A percentile compares a stretch with the other conserved stretches of the same genome.
Evolutionary conservation across 2,329 filamentous ascomycete genomes (phyloP).

Genomic region (Sporothrix inflata): DNA sequence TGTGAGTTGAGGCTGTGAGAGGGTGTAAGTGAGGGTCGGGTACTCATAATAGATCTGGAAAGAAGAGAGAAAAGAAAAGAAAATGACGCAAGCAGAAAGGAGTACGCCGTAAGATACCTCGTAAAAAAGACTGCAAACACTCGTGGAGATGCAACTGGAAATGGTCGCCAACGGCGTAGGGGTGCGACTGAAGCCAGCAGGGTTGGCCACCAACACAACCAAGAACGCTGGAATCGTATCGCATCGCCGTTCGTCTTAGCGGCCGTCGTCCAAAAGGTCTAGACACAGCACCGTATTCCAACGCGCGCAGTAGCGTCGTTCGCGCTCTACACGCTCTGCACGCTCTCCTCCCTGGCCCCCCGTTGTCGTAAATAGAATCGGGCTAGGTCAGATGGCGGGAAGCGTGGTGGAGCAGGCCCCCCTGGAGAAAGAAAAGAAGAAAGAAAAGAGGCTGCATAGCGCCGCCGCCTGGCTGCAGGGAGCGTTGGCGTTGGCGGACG

Average conservation of each 20-base stretch:
- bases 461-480: not conserved
- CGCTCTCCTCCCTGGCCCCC: not conserved
- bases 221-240: slow-evolving; percentile 1
- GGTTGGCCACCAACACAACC: not conserved
- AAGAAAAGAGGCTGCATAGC: not conserved
- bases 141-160: not conserved
- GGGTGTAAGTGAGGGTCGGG: not conserved
- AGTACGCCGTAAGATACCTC: not conserved
- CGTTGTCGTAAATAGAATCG: slow-evolving; percentile 21
- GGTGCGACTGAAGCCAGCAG: not conserved
- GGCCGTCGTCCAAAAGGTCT: not conserved
- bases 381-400: slow-evolving; percentile 7
- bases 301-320: not conserved
- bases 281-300: not conserved
- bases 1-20: slow-evolving; percentile 24
- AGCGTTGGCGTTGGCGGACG: not conserved
- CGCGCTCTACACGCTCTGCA: not conserved
- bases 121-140: too few species aligned
- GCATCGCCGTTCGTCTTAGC: not conserved
- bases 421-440: not conserved
- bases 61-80: not conserved
- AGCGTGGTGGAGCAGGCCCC: not conserved
- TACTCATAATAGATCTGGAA: not conserved
- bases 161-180: not conserved
- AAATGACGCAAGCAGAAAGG: not conserved